phyloP scores from a whole-genome alignment of 2,329 filamentous ascomycete species.

The Aschersonia sp. region DNA sequence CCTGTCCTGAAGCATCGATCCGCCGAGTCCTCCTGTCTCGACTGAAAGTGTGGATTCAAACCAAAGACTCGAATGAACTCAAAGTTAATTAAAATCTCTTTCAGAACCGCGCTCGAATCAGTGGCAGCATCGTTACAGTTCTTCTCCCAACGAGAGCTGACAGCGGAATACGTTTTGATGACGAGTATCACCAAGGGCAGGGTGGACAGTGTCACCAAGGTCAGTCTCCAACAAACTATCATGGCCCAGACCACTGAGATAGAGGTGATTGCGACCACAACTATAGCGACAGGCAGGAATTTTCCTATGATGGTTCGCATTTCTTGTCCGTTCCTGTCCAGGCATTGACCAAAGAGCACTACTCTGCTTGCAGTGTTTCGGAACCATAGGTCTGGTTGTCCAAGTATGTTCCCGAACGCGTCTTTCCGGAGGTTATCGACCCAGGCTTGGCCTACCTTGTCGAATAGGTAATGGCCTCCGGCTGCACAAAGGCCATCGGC shows the following conservation, averaged over 20 bases:
- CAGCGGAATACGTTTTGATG: slow-evolving; percentile 47
- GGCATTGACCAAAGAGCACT: slow-evolving; percentile 48
- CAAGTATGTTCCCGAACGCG: slow-evolving; percentile 54
- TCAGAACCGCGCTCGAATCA: slow-evolving; percentile 39
- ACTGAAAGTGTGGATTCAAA: slow-evolving; percentile 55
- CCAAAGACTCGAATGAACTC: slow-evolving; percentile 63
- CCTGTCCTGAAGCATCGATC: slow-evolving; percentile 43
- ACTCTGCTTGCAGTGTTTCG: slow-evolving; percentile 51
- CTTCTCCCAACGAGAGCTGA: slow-evolving; percentile 59
- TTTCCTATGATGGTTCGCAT: slow-evolving; percentile 70
- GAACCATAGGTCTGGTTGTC: slow-evolving; percentile 70
- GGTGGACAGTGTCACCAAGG: slow-evolving; percentile 57
- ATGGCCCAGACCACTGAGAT: slow-evolving; percentile 66
- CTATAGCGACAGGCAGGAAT: slow-evolving; percentile 57
- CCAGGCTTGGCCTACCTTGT: slow-evolving; percentile 62
- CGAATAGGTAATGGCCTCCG: slow-evolving; percentile 54
- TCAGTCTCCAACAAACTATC: slow-evolving; percentile 62
- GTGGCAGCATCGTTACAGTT: slow-evolving; percentile 49
- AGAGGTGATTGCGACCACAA: slow-evolving; percentile 49
- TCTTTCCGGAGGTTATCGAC: slow-evolving; percentile 53
- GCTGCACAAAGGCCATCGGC: slow-evolving; percentile 53
- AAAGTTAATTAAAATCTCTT: slow-evolving; percentile 67
- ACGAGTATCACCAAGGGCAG: slow-evolving; percentile 52
- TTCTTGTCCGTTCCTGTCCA: slow-evolving; percentile 76
- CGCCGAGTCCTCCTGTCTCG: slow-evolving; percentile 42